Evolutionary conservation across 345 rosid species (phyloP), one percentile per base, ranked within the genome.

Genomic region (Salix caprea): DNA sequence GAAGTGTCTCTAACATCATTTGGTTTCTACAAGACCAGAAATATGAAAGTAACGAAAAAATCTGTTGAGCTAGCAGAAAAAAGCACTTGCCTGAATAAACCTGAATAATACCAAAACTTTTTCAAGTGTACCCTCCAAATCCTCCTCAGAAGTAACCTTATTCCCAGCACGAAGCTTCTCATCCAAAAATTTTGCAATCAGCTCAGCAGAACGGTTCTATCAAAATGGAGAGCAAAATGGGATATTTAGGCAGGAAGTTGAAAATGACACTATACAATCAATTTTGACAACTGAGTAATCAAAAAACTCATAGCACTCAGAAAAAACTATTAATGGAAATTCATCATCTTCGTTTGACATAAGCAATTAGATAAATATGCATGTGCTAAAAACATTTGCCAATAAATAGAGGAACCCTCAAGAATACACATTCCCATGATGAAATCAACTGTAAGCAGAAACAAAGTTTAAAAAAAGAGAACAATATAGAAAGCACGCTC

Each of bases 141-240:
- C 99, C 90, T 96, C 99, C 89, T 96, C 99, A 24, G 99, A 93
- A 74, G 97, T 93, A 83, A 97, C 98, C 89, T 96, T 96, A 80
- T 96, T 96, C 71, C 99, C 98, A 86, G 99, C 98, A 80, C 98
- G 99, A 77, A 96, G 94, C 85, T 96, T 96, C 79, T 93, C 99
- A 78, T 96, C 99, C 89, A 93, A 85, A 86, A 93, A 96, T 84
- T 96, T 96, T 14, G 99, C 98, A 61, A 96, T 96, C 83, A 96
- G 86, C 87, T 96, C 99, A 64, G 99, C 98, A 70, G 98, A 92
- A 61, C 98, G 97, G 82, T 96, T 96, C 99, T 96, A 81, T 84
- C 76, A 78, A 80, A 82, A 26, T 24, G 66, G 23, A 84, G 75
- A 56, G 79, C 26, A 76, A 74, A 69, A 39, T 24, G 44, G 24